Percentiles rank a stretch among this genome's conserved stretches.
Evolutionary conservation across 768 basidiomycete genomes (phyloP).

Genomic region (Auriculariales sp.): DNA sequence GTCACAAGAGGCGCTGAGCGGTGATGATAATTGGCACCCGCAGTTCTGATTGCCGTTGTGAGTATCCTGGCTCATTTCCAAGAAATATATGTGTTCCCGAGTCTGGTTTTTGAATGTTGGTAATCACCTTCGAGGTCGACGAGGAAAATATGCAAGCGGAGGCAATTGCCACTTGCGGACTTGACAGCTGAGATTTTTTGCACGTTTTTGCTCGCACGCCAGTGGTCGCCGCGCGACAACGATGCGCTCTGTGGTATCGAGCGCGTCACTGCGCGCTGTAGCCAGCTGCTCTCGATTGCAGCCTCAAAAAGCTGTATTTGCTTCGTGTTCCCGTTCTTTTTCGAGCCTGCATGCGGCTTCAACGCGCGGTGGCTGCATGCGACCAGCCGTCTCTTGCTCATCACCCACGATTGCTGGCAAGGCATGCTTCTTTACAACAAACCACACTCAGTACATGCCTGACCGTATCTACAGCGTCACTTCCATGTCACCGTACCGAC

Average conservation of each 20-base stretch:
- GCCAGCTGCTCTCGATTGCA: neutral
- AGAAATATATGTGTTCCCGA: too few relatives aligned
- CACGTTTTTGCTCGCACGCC: neutral
- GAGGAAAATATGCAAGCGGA: too few relatives aligned
- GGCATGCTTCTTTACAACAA: neutral
- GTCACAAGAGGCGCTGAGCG: too few relatives aligned
- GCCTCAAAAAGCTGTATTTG: neutral
- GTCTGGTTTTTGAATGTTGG: too few relatives aligned
- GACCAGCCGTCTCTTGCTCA: neutral
- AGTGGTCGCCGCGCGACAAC: neutral
- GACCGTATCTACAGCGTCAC: constrained; percentile 34
- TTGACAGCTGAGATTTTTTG: neutral
- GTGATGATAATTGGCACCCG: too few relatives aligned
- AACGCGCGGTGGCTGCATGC: too few relatives aligned
- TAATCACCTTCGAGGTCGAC: too few relatives aligned
- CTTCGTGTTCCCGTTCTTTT: neutral
- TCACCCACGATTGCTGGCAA: neutral
- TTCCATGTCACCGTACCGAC: constrained; percentile 55
- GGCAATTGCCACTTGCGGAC: too few relatives aligned
- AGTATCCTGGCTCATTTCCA: too few relatives aligned
- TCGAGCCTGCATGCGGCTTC: too few relatives aligned
- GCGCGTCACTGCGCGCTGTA: neutral
- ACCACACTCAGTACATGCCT: neutral
- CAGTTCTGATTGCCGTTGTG: too few relatives aligned
- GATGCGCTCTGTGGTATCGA: too few relatives aligned